A percentile compares a stretch with the other conserved stretches of the same genome.
phyloP scores from a whole-genome alignment of 164 flowering plant species.

The Protea cynaroides region DNA sequence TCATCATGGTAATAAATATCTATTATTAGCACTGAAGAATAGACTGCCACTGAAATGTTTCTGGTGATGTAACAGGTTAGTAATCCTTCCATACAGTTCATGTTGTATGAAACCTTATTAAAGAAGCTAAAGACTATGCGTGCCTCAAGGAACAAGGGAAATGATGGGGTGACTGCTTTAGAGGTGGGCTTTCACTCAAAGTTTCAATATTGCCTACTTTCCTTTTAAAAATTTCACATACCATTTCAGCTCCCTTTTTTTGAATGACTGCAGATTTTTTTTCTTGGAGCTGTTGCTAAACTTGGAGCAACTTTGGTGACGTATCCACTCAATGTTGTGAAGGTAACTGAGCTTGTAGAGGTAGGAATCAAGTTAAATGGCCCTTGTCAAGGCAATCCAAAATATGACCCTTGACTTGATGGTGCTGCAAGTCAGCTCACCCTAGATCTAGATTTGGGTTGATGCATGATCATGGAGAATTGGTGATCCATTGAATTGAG shows the following conservation, averaged over 20 bases:
- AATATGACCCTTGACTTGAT: not conserved
- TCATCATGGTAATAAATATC: slow-evolving; percentile 69
- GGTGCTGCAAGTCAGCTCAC: not conserved
- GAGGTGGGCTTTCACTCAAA: slow-evolving; percentile 44
- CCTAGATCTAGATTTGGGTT: not conserved
- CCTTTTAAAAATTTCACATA: not conserved
- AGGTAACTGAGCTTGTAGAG: slow-evolving; percentile 37
- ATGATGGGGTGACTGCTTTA: slow-evolving; percentile 57
- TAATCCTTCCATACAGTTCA: slow-evolving; percentile 93
- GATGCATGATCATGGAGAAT: not conserved
- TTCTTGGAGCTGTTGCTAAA: slow-evolving; percentile 95
- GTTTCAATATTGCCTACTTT: not conserved
- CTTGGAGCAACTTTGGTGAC: slow-evolving; percentile 96
- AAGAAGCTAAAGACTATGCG: slow-evolving; percentile 75
- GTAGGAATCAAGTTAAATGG: not conserved
- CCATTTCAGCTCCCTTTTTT: not conserved
- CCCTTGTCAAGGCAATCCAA: not conserved
- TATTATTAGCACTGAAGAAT: slow-evolving; percentile 8
- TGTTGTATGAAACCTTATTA: slow-evolving; percentile 91
- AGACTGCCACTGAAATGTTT: slow-evolving; percentile 14
- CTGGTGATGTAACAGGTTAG: slow-evolving; percentile 60
- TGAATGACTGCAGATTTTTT: slow-evolving; percentile 48
- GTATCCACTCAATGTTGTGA: slow-evolving; percentile 94
- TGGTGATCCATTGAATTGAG: not conserved
- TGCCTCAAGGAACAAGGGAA: slow-evolving; percentile 33